phyloP scores from a whole-genome alignment of 345 rosid species.

The Trapa bicornis region DNA sequence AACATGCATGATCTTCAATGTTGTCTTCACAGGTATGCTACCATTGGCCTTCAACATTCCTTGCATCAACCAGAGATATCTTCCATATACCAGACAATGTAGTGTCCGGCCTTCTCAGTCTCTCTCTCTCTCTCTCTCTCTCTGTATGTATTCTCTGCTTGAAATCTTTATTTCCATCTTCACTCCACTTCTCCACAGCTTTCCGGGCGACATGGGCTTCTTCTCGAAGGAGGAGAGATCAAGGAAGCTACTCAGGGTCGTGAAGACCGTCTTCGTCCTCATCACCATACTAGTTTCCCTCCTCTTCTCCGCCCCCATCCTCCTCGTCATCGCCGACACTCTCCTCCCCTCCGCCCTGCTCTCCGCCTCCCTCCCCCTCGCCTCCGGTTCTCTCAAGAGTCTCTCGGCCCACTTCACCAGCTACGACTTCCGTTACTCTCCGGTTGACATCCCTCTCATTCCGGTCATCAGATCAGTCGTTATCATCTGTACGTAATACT shows the following conservation, averaged over 20 bases:
- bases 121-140: too few species aligned
- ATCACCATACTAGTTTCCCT: conserved; percentile 61
- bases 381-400: conserved; percentile 14
- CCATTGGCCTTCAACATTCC: conserved; percentile 92
- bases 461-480: conserved; percentile 70
- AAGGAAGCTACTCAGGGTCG: conserved; percentile 32
- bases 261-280: conserved; percentile 67
- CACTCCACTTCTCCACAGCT: too few species aligned
- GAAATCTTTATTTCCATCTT: too few species aligned
- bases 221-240: conserved; percentile 50
- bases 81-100: conserved; percentile 50
- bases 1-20: conserved; percentile 64
- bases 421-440: conserved; percentile 71
- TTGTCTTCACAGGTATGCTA: conserved; percentile 35
- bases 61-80: conserved; percentile 85
- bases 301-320: conserved; percentile 70
- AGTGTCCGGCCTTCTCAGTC: too few species aligned
- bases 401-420: conserved; percentile 22
- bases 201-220: conserved; percentile 31
- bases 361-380: conserved; percentile 39
- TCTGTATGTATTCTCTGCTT: too few species aligned
- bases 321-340: conserved; percentile 64
- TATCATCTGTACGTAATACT: conserved; percentile 58
- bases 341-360: conserved; percentile 73
- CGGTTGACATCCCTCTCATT: conserved; percentile 63